These are phyloP conservation scores for Populus hybrid DNA, from an alignment of 441 rosid species.

Conservation along the genomic window DNA sequence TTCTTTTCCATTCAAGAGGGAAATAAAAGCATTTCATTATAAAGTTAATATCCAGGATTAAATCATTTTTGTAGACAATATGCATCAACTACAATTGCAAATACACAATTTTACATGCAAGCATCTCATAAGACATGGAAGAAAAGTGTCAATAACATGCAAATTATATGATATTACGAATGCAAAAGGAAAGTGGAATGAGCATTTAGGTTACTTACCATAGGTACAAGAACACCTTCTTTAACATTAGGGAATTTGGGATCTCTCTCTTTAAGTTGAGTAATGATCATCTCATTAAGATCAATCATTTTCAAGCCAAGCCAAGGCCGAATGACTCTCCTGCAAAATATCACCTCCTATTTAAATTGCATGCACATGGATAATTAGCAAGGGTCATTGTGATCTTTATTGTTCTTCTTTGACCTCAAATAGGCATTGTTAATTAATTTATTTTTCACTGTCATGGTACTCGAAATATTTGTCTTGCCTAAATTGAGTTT, in stretches of 20 bases:
- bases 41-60: neutral
- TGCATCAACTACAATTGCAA: neutral
- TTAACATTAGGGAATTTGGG: conserved; percentile 62
- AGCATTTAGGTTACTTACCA: conserved; percentile 39
- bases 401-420: neutral
- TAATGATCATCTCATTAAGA: conserved; percentile 70
- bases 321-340: conserved; percentile 93
- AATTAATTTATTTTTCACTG: neutral
- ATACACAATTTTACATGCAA: neutral
- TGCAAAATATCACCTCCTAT: conserved; percentile 27
- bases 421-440: neutral
- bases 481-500: neutral
- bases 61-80: neutral
- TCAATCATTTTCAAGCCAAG: conserved; percentile 91
- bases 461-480: neutral
- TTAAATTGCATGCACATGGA: neutral
- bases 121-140: neutral
- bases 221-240: conserved; percentile 69
- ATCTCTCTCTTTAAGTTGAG: conserved; percentile 83
- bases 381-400: neutral
- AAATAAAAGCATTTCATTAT: neutral
- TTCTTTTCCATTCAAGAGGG: neutral
- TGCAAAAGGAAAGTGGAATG: neutral
- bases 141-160: neutral
- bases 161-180: neutral